Evolutionary conservation across 352 stramenopile species (phyloP), one percentile per base, ranked within the genome.

Genomic region (Thraustotheca clavata): DNA sequence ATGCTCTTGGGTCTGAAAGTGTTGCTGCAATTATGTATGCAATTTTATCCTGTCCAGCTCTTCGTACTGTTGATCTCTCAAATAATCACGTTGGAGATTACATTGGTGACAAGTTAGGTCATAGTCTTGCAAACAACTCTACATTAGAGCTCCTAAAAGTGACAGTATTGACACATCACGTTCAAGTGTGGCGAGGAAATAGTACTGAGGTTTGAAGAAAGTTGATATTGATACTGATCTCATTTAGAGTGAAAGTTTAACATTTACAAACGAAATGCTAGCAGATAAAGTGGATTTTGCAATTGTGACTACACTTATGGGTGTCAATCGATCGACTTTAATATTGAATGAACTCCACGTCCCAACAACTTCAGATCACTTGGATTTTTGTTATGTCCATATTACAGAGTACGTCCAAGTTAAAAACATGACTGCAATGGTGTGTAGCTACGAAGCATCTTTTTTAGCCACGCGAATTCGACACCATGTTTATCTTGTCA

Each of bases 401-500:
- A 9, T 67, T 16, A 36, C 12, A 16, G 60, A 48, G 60, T 60
- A 60, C 27, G 20, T 39, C 18, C 3, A 20, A 18, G 22, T 14
- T n/a, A 22, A 16, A 16, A 11, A 40, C 54, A n/a, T n/a, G n/a
- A n/a, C n/a, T n/a, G n/a, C 87, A 68, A 3, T 69, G 76, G 49
- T 89, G 3, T 72, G 82, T 14, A 20, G 85, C 18, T 87, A 76
- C 55, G 83, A 91, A 61, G 72, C 76, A 11, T 69, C 75, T 7
- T 91, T 89, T 52, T 48, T 91, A 1, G 70, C 74, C 14, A 82
- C 79, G 40, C 89, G 88, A 60, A 73, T 91, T 18, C 75, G 84
- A 4, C 78, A 91, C 52, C 80, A 91, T n/a, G 69, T 84, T 41
- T 72, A 78, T 55, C 68, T 91, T 4, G 71, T 68, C 4, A 73